Evolutionary conservation across 352 stramenopile genomes (phyloP).

Genomic region (Pythium phragmitis): DNA sequence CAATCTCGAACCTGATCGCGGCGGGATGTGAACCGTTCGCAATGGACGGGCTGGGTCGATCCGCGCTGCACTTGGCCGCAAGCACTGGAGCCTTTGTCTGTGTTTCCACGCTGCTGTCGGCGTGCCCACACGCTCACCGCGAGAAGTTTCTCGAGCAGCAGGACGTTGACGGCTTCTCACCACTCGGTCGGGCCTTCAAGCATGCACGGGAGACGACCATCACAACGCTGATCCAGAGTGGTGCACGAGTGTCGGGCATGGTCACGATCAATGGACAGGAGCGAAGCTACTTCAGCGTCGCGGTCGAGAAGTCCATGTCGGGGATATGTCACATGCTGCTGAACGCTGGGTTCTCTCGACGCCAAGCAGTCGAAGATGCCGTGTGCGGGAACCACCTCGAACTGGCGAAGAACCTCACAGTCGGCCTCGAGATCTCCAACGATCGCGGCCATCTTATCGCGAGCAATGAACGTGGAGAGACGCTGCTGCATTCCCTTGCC

Average conservation of each 20-base stretch:
- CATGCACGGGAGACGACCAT: constrained; percentile 64
- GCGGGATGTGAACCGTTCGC: constrained; percentile 33
- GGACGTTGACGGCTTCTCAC: constrained; percentile 47
- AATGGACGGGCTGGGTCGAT: constrained; percentile 48
- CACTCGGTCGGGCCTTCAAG: constrained; percentile 49
- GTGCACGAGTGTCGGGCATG: constrained; percentile 23
- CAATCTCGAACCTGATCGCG: constrained; percentile 62
- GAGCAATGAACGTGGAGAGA: constrained; percentile 42
- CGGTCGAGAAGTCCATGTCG: constrained; percentile 56
- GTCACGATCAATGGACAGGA: constrained; percentile 13
- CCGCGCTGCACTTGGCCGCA: constrained; percentile 56
- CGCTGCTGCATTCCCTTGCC: constrained; percentile 55
- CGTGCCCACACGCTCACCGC: neutral
- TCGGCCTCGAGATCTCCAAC: constrained; percentile 47
- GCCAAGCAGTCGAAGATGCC: constrained; percentile 71
- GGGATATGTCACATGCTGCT: constrained; percentile 78
- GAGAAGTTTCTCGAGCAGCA: constrained; percentile 23
- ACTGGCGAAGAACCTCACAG: constrained; percentile 61
- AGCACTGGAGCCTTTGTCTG: constrained; percentile 72
- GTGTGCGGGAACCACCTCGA: constrained; percentile 56
- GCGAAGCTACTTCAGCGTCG: constrained; percentile 72
- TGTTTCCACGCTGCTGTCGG: constrained; percentile 50
- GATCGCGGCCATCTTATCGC: constrained; percentile 34
- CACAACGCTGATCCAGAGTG: constrained; percentile 64
- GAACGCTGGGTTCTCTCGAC: constrained; percentile 60